Percentiles rank a stretch among this genome's conserved stretches.
These are phyloP conservation scores for Cystoderma amianthinum DNA, from an alignment of 768 basidiomycete species.

Conservation along the genomic window DNA sequence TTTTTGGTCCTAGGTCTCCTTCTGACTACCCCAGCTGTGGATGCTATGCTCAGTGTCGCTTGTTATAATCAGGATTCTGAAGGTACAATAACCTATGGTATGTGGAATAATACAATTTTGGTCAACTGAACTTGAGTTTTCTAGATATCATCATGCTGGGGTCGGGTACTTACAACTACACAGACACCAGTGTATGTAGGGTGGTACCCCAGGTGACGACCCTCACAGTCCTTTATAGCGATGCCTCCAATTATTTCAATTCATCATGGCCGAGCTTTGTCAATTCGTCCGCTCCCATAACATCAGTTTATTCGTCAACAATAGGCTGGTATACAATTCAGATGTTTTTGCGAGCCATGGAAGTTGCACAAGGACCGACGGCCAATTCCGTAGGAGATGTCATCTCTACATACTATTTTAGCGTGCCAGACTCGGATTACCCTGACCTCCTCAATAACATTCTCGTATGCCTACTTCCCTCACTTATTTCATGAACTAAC, in stretches of 20 bases:
- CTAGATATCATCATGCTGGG: constrained; percentile 12
- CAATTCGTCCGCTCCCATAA: constrained; percentile 8
- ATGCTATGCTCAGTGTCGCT: constrained; percentile 10
- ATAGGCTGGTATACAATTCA: constrained; percentile 10
- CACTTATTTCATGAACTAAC: background rate
- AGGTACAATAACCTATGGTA: constrained; percentile 9
- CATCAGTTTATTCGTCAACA: constrained; percentile 8
- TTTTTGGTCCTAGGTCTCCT: constrained; percentile 5
- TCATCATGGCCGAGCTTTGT: constrained; percentile 12
- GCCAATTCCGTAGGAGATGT: constrained; percentile 13
- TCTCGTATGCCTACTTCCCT: constrained; percentile 6
- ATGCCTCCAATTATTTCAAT: constrained; percentile 9
- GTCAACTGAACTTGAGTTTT: background rate
- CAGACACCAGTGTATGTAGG: constrained; percentile 10
- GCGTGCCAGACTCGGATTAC: no score
- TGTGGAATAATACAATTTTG: background rate
- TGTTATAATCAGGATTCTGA: constrained; percentile 8
- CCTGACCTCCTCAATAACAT: constrained; percentile 8
- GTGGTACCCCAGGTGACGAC: constrained; percentile 9
- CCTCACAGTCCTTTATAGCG: constrained; percentile 10
- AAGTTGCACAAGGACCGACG: constrained; percentile 8
- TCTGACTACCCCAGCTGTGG: constrained; percentile 8
- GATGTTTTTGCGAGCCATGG: constrained; percentile 10
- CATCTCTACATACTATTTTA: constrained; percentile 10
- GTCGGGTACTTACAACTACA: constrained; percentile 8